Conservation (phyloP, 192 early-diverging fungal species). For the Cetraspora pellucida region DNA sequence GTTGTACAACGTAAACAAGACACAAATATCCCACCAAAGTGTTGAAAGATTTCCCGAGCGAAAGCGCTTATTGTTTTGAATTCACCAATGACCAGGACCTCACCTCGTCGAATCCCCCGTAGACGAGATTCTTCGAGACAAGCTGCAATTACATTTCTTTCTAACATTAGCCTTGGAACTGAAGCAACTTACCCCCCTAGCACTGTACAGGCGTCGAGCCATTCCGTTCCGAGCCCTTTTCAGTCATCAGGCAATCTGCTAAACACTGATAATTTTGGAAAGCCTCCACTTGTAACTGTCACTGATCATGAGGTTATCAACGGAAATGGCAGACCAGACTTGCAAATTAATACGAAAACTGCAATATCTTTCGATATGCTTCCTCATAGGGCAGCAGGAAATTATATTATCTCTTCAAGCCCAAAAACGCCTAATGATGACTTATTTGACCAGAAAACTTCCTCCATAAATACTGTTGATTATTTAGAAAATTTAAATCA, state of each 20-base stretch:
- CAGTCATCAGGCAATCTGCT: background rate
- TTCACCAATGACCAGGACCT: constrained; percentile 34
- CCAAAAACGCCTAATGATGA: background rate
- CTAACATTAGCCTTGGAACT: constrained; percentile 37
- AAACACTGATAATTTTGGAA: background rate
- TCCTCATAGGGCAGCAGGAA: background rate
- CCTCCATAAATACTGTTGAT: constrained; percentile 13
- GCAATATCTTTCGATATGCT: background rate
- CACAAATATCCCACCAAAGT: background rate
- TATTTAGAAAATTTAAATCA: background rate
- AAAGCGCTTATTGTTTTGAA: constrained; percentile 19
- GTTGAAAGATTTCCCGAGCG: constrained; percentile 2
- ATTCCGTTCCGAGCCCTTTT: constrained; percentile 17
- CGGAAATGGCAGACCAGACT: constrained; percentile 2
- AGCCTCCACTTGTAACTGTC: background rate
- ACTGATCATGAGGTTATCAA: background rate
- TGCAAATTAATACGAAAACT: constrained; percentile 11
- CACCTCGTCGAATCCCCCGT: constrained; percentile 33
- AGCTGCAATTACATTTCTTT: constrained; percentile 31
- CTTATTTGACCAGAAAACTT: constrained; percentile 2
- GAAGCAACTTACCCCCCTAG: constrained; percentile 12
- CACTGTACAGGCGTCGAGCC: constrained; percentile 15
- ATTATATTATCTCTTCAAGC: background rate
- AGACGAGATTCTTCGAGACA: constrained; percentile 36
- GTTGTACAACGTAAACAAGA: background rate